A percentile compares a stretch with the other conserved stretches of the same genome.
Conservation (phyloP, 495 filamentous ascomycete species). For the Hyphodiscus hymeniophilus region DNA sequence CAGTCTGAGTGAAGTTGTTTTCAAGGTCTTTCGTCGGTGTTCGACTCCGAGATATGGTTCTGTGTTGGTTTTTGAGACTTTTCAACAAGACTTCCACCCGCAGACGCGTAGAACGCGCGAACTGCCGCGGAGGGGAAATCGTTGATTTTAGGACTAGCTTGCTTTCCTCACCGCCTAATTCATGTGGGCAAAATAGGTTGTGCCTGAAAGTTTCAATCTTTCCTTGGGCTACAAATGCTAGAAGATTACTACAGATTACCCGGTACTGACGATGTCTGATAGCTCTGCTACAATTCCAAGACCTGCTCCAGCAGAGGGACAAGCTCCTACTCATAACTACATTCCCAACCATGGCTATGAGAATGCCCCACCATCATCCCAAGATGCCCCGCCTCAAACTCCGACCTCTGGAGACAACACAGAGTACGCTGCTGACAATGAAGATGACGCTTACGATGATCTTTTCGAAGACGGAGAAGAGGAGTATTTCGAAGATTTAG, state of each 20-base stretch:
- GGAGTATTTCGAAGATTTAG: constrained; percentile 48
- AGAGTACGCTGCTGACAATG: constrained; percentile 21
- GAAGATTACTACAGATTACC: neutral
- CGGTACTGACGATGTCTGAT: constrained; percentile 19
- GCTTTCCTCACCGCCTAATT: constrained; percentile 2
- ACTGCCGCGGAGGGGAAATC: neutral
- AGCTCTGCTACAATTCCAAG: constrained; percentile 12
- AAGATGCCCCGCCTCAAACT: constrained; percentile 20
- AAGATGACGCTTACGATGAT: constrained; percentile 40
- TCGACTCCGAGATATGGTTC: neutral
- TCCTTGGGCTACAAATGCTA: too few species aligned
- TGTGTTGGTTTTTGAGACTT: too few species aligned
- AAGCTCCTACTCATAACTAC: constrained; percentile 43
- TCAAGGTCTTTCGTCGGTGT: neutral
- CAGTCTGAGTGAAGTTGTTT: neutral
- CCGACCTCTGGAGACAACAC: constrained; percentile 11
- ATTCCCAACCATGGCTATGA: constrained; percentile 48
- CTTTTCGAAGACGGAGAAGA: constrained; percentile 50
- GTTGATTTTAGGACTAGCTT: neutral
- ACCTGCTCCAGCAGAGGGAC: constrained; percentile 32
- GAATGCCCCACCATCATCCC: constrained; percentile 4
- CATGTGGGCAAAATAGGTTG: neutral
- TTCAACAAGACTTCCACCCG: too few species aligned
- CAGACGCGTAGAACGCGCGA: constrained; percentile 9
- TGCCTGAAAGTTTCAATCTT: too few species aligned